phyloP scores from a whole-genome alignment of 768 basidiomycete genomes.

The Mycena rebaudengoi region DNA sequence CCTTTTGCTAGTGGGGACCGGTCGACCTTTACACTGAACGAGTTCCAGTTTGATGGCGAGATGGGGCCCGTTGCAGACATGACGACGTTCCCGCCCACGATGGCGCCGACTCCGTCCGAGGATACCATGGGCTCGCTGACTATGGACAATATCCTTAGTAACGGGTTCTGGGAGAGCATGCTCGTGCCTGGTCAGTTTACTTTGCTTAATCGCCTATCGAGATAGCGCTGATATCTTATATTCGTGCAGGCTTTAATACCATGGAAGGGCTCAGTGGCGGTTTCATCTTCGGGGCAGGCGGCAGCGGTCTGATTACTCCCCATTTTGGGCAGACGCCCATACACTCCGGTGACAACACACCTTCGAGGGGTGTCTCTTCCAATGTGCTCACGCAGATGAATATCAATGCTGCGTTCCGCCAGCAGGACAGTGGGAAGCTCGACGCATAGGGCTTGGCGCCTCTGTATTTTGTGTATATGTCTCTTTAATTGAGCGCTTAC shows the following conservation, averaged over 20 bases:
- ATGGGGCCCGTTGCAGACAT: constrained; percentile 88
- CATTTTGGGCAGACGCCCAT: constrained; percentile 66
- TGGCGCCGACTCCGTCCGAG: constrained; percentile 62
- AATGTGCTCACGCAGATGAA: constrained; percentile 52
- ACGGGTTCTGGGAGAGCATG: constrained; percentile 88
- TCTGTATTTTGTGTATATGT: background rate
- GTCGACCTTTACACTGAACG: constrained; percentile 46
- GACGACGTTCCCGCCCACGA: constrained; percentile 88
- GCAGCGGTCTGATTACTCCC: constrained; percentile 85
- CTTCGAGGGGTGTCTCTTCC: constrained; percentile 36
- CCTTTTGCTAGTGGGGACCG: constrained; percentile 7
- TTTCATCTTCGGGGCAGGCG: constrained; percentile 85
- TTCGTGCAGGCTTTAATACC: constrained; percentile 72
- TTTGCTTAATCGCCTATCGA: constrained; percentile 33
- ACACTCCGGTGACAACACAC: constrained; percentile 64
- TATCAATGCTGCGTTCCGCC: constrained; percentile 55
- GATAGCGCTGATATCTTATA: background rate
- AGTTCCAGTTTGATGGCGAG: constrained; percentile 81
- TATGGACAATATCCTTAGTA: constrained; percentile 85
- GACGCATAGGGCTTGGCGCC: background rate
- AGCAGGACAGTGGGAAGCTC: constrained; percentile 15
- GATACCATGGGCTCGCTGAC: constrained; percentile 61
- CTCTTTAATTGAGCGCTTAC: too few relatives aligned
- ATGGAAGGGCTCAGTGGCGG: constrained; percentile 87
- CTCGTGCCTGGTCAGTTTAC: constrained; percentile 76